Base-by-base conservation (phyloP, 768 basidiomycete species). In the Mycena alexandri region DNA sequence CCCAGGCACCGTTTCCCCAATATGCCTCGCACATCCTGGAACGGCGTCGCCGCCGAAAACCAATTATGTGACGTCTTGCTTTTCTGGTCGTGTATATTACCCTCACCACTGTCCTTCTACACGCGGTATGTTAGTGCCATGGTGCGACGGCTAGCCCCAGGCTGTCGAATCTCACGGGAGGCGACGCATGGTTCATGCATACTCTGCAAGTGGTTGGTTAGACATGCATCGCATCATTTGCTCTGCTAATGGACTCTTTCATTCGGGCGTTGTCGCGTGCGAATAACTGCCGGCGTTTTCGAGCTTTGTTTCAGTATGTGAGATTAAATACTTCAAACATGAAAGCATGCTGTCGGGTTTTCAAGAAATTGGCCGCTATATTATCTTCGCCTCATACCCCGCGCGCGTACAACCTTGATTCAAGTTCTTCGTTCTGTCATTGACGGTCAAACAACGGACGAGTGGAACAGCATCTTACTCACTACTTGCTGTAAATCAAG, bases 401-500 rank as follows among this genome's bases (percentile, higher is more conserved):
- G 19, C 34, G 17, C 7, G 61, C 44, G 17, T 33, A 10, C 53
- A 63, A 54, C 3, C 43, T 33, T 44, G 42, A 22, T 46, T 55
- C 69, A 47, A 63, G 51, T 17, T 34, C 41, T 41, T 63, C 33
- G 29, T 67, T 63, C 64, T 65, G 57, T n/a, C 46, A 50, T 22
- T 13, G 52, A 4, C 36, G n/a, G 44, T 56, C 19, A 57, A 36
- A 36, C n/a, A 24, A 22, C 4, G 13, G n/a, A 29, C 21, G 13
- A n/a, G 25, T 5, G 17, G n/a, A 56, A 21, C 9, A 9, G 44
- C 33, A 34, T 36, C 2, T 14, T 22, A 82, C 87, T 75, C 70
- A 92, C 92, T 21, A 89, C 86, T 68, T 91, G 85, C 72, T 92
- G 85, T 25, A 93, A 80, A 72, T 93, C 91, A 48, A 91, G 81